Base-by-base conservation (phyloP, 108 stramenopile species). In the Nitzschia sp. region DNA sequence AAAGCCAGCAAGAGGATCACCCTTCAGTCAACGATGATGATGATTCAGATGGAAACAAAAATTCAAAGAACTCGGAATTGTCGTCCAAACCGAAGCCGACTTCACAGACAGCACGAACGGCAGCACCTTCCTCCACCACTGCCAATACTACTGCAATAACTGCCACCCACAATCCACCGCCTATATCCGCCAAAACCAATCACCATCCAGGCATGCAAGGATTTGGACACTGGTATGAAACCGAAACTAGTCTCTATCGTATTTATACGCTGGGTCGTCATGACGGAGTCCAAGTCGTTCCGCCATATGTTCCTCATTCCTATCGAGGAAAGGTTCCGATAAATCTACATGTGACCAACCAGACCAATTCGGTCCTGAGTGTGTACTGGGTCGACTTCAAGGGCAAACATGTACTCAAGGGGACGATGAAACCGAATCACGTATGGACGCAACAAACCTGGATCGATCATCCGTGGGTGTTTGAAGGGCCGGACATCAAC, bases 351-450 rank as follows among this genome's bases (percentile, higher is more conserved):
- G 84, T 93, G 0, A 80, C 78, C 11, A 93, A 93, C 48, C n/a
- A 16, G 4, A 75, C 79, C 0, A 11, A 16, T 48, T 38, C 47
- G 6, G 15, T 27, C 1, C 72, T 92, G 29, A 17, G 79, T 0
- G 92, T 87, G 8, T 93, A 70, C 59, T 90, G 92, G 92, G 68
- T 90, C 44, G 83, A 90, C 63, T 90, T 81, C 73, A 69, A 76
- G 26, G 89, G 89, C 0, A 76, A 66, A 11, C 80, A 85, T 53
- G 58, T 81, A 0, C 62, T 29, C 54, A 90, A 87, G 63, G 92
- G 92, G 9, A 53, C 33, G 11, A 64, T 89, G 3, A 11, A 23
- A 23, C 45, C 53, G 9, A 19, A 65, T 38, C 63, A 53, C 11
- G 31, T 17, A 21, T 82, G 76, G 81, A 34, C 52, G 2, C 83